Base-by-base conservation (phyloP, 2,329 filamentous ascomycete genomes). In the Cadophora gregata region DNA sequence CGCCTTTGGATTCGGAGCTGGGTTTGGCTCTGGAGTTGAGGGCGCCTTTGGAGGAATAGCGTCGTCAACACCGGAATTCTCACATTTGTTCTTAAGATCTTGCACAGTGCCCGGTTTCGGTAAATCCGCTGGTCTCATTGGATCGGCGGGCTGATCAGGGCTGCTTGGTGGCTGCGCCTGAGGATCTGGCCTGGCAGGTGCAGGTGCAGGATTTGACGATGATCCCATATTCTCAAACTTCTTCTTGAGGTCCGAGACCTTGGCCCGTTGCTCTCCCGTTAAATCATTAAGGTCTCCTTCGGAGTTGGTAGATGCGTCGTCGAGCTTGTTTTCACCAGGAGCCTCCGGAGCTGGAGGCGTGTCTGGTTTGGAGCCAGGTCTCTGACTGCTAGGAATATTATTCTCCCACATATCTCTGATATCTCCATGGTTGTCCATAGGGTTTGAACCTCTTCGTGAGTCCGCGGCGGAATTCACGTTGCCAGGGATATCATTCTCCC, bases 91-190 rank as follows among this genome's bases (percentile, higher is more conserved):
- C 31, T 56, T 56, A 8, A 56, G 31, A 4, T 36, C 53, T 14
- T 56, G 53, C 2, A 56, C 53, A 7, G 29, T 56, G 24, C 53
- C 53, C n/a, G 29, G 53, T 19, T 56, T 36, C 29, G n/a, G 29
- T n/a, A 56, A 12, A 24, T 56, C 31, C 9, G 31, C 53, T 24
- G 53, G 53, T 3, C 9, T 56, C 33, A 27, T 12, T 5, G 24
- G 48, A 8, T 29, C 29, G 14, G 24, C 21, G 14, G 47, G 21
- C n/a, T 25, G n/a, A n/a, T n/a, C n/a, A n/a, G n/a, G n/a, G n/a
- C n/a, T n/a, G n/a, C n/a, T 50, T 12, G 21, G 21, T 10, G 21
- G 47, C 21, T 50, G 21, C 5, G 47, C 48, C 25, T 51, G 48
- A 51, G 24, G n/a, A 48, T 0, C 19, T 21, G 45, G 45, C 21